These are phyloP conservation scores for Pyrus communis DNA, from an alignment of 306 rosid species.

Conservation along the genomic window DNA sequence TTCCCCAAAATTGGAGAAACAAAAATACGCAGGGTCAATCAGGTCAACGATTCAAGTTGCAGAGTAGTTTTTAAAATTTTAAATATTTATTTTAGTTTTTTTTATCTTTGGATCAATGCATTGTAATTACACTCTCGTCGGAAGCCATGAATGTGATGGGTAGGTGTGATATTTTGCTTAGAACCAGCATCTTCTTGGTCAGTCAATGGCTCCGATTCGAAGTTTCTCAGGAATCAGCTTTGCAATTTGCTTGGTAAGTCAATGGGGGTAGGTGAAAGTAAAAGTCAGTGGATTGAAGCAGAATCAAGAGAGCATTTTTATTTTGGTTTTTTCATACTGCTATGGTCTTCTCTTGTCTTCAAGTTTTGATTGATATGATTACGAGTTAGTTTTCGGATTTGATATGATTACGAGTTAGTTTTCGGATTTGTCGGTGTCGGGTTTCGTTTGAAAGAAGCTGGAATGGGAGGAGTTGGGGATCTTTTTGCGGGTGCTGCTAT, in stretches of 20 bases:
- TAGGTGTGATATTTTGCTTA: no score
- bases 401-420: not conserved
- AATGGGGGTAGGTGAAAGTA: not conserved
- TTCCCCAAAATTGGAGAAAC: not conserved
- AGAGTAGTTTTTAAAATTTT: no score
- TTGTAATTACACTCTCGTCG: no score
- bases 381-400: not conserved
- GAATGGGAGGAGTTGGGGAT: not conserved
- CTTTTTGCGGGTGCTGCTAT: constrained; percentile 9
- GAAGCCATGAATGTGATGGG: no score
- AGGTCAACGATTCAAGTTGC: no score
- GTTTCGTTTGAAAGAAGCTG: not conserved
- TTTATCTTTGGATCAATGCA: no score
- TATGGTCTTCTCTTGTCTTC: not conserved
- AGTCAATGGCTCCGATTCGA: no score
- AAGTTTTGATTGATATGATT: not conserved
- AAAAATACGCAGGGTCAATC: not conserved
- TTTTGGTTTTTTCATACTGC: not conserved
- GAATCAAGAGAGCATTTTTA: not conserved
- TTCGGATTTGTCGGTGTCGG: not conserved
- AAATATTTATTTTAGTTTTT: no score
- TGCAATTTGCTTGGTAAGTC: not conserved
- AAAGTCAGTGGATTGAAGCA: not conserved
- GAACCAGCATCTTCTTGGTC: no score
- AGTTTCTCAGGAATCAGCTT: no score